A percentile compares a stretch with the other conserved stretches of the same genome.
These are phyloP conservation scores for Candida sithepensis DNA, from an alignment of 805 yeast genomes.

Conservation along the genomic window DNA sequence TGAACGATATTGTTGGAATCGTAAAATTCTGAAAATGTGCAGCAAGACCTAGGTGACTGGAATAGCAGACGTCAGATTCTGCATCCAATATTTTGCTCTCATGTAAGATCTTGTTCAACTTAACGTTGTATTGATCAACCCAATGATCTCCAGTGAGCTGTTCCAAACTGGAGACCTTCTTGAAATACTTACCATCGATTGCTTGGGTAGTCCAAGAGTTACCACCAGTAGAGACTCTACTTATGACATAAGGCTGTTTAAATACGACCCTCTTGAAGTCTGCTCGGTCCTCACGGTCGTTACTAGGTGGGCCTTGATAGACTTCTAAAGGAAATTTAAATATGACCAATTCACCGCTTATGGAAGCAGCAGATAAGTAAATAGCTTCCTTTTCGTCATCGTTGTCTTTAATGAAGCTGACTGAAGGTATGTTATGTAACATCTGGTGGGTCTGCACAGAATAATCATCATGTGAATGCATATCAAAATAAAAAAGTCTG, in stretches of 20 bases:
- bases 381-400: conserved; percentile 11
- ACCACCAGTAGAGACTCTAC: conserved; percentile 38
- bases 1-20: conserved; percentile 22
- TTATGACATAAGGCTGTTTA: conserved; percentile 25
- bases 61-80: conserved; percentile 35
- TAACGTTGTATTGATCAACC: conserved; percentile 30
- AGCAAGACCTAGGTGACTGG: conserved; percentile 39
- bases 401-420: conserved; percentile 31
- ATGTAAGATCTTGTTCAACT: conserved; percentile 29
- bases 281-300: conserved; percentile 2
- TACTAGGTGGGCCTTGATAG: conserved; percentile 9
- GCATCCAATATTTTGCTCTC: conserved; percentile 41
- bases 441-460: conserved; percentile 37
- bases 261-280: conserved; percentile 28
- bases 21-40: conserved; percentile 28
- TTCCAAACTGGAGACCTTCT: conserved; percentile 44
- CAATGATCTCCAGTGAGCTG: conserved; percentile 46
- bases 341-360: conserved; percentile 38
- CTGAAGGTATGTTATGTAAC: conserved; percentile 55
- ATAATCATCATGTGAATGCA: conserved; percentile 9
- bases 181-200: conserved; percentile 39
- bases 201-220: conserved; percentile 53
- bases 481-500: conserved; percentile 36
- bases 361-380: conserved; percentile 40
- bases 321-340: conserved; percentile 32